Evolutionary conservation across 2,329 filamentous ascomycete species (phyloP), one percentile per base, ranked within the genome.

Genomic region (Pestalotiopsis sp.): DNA sequence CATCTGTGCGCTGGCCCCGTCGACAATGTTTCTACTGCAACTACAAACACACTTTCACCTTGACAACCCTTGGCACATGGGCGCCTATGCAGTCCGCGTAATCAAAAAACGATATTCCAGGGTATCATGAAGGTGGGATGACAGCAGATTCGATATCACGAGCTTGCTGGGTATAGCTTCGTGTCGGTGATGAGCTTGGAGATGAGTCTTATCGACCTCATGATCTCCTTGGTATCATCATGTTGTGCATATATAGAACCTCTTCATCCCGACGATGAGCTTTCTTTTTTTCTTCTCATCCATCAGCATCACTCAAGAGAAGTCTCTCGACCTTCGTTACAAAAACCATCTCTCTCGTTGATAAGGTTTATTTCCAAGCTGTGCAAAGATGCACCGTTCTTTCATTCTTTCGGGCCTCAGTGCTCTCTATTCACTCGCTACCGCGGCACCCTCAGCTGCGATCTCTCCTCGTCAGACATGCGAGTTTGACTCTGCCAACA

Each of bases 401-500:
- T 36, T 39, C 61, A 64, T 52, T 64, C 61, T 64, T 64, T 64
- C 61, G 61, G 49, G 61, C 61, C 41, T 64, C 25, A n/a, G 38
- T 6, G 61, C 61, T 64, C 39, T 64, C 12, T 64, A 49, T 20
- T 45, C 61, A n/a, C 6, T 49, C 39, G 61, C 39, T 64, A 4
- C 23, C 23, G 38, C 38, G 23, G 39, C 61, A 5, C 61, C 61
- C 23, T 36, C 61, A 23, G n/a, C 61, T 3, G 38, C 45, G 27
- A 7, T 64, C 38, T 64, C 64, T 14, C 52, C 64, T 66, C 41
- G 64, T 25, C 52, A 56, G 64, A 36, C 41, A 11, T 66, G 45
- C n/a, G 45, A 66, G 52, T 66, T 66, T 57, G 64, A 66, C 52
- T 66, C 64, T 13, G 64, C 64, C 41, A 66, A 56, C 41, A 57